Conservation (phyloP, 208 protist genomes). For the Leishmania major region DNA sequence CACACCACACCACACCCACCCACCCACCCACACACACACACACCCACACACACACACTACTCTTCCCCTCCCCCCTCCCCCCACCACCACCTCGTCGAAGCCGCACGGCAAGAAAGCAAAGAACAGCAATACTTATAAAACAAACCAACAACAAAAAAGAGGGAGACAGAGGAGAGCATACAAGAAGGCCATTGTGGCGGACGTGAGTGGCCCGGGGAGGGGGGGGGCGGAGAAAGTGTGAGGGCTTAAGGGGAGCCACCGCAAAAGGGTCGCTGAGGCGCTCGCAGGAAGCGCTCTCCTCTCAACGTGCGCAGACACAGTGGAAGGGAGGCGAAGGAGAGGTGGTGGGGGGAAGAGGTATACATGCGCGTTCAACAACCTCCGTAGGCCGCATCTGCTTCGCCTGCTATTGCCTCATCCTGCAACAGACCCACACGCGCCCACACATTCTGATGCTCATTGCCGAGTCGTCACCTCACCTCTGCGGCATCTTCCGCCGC, state of each 20-base stretch:
- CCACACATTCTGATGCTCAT: neutral
- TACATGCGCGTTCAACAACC: too few relatives aligned
- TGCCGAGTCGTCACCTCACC: neutral
- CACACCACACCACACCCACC: neutral
- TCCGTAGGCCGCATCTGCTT: neutral
- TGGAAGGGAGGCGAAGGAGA: neutral
- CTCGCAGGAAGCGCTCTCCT: neutral
- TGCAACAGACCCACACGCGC: neutral
- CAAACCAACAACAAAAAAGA: neutral
- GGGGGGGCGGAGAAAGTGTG: too few relatives aligned
- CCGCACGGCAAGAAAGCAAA: too few relatives aligned
- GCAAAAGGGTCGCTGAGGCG: neutral
- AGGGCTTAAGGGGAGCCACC: neutral
- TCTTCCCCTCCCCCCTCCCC: neutral
- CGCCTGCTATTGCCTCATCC: neutral
- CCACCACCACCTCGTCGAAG: too few relatives aligned
- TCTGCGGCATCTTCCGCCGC: constrained; percentile 14
- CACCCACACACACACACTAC: neutral
- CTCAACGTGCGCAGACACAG: too few relatives aligned
- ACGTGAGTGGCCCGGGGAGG: too few relatives aligned
- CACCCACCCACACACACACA: too few relatives aligned
- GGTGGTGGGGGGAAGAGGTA: too few relatives aligned
- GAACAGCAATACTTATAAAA: neutral
- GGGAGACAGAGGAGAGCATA: neutral
- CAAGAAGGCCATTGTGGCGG: too few relatives aligned